These are phyloP conservation scores for Plasmodium relictum DNA, from an alignment of 169 alveolate species.

Conservation along the genomic window DNA sequence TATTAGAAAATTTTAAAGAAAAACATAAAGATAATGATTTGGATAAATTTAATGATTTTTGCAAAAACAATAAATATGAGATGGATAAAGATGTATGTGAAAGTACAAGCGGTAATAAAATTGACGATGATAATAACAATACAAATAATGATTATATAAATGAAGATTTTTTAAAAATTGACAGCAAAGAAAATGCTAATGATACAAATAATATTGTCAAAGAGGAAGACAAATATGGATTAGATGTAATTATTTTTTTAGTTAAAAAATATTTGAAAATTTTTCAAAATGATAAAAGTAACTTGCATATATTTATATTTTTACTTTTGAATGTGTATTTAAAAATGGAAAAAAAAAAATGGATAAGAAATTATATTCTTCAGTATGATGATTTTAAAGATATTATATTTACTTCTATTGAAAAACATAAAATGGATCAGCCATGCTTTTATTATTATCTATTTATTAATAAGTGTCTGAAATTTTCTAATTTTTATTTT, in stretches of 20 bases:
- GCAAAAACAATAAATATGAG: conserved; percentile 16
- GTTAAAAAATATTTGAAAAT: conserved; percentile 49
- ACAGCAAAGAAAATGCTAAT: conserved; percentile 14
- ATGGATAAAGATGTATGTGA: background rate
- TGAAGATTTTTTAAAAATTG: conserved; percentile 26
- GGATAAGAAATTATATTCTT: conserved; percentile 31
- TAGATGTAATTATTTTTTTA: conserved; percentile 44
- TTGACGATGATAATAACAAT: background rate
- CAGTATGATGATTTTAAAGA: conserved; percentile 41
- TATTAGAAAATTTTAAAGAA: conserved; percentile 42
- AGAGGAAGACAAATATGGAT: conserved; percentile 64
- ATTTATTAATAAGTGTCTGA: conserved; percentile 38
- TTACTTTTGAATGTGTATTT: conserved; percentile 41
- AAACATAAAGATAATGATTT: conserved; percentile 10
- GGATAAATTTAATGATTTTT: conserved; percentile 19
- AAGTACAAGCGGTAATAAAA: background rate
- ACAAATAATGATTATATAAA: background rate
- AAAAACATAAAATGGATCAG: conserved; percentile 19
- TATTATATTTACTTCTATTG: conserved; percentile 25
- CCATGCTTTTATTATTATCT: conserved; percentile 57
- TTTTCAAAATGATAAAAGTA: conserved; percentile 23
- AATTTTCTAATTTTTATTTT: conserved; percentile 2
- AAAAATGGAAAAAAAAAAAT: conserved; percentile 57
- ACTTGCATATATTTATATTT: conserved; percentile 36
- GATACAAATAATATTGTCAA: conserved; percentile 2